Base-by-base conservation (phyloP, 2,329 filamentous ascomycete species). In the Fusarium sp. region DNA sequence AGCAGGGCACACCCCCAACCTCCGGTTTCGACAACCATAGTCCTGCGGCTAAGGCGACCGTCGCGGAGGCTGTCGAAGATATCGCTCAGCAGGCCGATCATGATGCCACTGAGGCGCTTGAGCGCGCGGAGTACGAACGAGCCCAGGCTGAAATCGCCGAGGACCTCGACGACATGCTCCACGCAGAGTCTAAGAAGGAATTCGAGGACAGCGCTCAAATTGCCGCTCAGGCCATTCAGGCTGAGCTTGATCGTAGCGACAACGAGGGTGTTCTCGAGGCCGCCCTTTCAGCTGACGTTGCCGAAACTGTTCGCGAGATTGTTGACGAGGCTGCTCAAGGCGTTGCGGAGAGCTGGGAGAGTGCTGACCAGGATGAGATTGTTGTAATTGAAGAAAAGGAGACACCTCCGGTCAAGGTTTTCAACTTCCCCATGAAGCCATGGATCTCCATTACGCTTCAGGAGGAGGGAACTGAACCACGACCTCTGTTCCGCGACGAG, bases 391-490 rank as follows among this genome's bases (percentile, higher is more conserved):
- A 93, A 78, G 89, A 91, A 71, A 89, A 90, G 62, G 86, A 89
- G 53, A 80, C 88, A 6, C 82, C 85, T 46, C 85, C 89, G 26
- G 89, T 97, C 70, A 90, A 88, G 77, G 94, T 98, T 48, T 96
- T 93, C 83, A 97, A 97, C 79, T 97, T 99, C 79, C 96, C 96
- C 18, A 93, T 99, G 91, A 93, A 92, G 79, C 96, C 96, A 6
- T 99, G 97, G 86, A 94, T 97, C 70, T 92, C 94, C 21, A 96
- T 99, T 77, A 90, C 88, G 14, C 88, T 98, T 74, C 84, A 89
- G 77, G 83, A 87, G 69, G 80, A 85, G 65, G 81, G 85, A 63
- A 80, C 86, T 16, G 84, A 89, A 62, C 79, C 85, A 26, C 86
- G 88, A 18, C 85, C 90, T 6, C 81, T 85, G 52, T 90, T 98